Evolutionary conservation across 2,329 filamentous ascomycete species (phyloP).

Genomic region (Penicillium polonicum): DNA sequence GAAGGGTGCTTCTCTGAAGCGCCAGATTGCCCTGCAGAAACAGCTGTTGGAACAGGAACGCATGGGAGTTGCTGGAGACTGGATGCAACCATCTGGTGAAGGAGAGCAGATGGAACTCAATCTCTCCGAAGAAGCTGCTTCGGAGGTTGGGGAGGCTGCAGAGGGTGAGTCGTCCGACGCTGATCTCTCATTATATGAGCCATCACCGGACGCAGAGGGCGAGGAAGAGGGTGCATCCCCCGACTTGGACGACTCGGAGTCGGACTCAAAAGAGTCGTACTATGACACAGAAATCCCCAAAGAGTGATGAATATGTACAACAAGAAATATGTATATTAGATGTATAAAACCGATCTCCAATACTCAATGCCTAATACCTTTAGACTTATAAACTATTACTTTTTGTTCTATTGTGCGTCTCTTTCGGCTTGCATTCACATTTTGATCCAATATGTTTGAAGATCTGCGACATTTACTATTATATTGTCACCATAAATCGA

Average conservation of each 20-base stretch:
- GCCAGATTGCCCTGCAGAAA: conserved; percentile 40
- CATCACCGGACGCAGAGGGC: not conserved
- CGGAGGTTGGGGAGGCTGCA: conserved; percentile 1
- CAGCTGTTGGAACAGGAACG: conserved; percentile 32
- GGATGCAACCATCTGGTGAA: conserved; percentile 13
- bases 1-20: conserved; percentile 39
- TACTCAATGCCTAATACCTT: not conserved
- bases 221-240: not conserved
- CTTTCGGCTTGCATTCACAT: not conserved
- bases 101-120: conserved; percentile 12
- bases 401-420: not conserved
- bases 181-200: conserved; percentile 1
- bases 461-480: not conserved
- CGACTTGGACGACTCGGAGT: not conserved
- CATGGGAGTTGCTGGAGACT: conserved; percentile 25
- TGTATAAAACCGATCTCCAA: conserved; percentile 19
- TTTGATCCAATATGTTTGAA: not conserved
- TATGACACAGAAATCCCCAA: conserved; percentile 5
- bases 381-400: not conserved
- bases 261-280: not conserved
- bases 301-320: conserved; percentile 8
- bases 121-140: conserved; percentile 19
- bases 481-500: not conserved
- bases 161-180: not conserved
- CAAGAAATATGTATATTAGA: conserved; percentile 23